Percentiles rank a stretch among this genome's conserved stretches.
phyloP scores from a whole-genome alignment of 441 rosid genomes.

The Metrosideros polymorpha region DNA sequence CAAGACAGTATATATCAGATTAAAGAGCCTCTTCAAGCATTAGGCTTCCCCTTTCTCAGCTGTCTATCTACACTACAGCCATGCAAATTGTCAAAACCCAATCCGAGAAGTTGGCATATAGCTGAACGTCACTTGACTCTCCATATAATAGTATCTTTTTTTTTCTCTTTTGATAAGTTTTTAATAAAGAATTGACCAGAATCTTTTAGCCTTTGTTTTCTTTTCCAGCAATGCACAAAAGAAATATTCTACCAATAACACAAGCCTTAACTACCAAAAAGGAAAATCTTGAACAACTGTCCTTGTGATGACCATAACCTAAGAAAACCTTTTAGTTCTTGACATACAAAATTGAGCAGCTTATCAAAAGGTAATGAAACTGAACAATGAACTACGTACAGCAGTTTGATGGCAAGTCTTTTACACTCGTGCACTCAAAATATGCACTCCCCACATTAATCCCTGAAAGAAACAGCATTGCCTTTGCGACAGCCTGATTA shows the following conservation, averaged over 20 bases:
- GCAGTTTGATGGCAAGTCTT: slow-evolving; percentile 55
- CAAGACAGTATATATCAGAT: not conserved
- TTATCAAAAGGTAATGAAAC: not conserved
- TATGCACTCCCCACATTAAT: slow-evolving; percentile 42
- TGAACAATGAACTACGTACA: slow-evolving; percentile 33
- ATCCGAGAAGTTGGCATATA: not conserved
- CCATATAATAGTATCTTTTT: not conserved
- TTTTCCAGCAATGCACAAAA: not conserved
- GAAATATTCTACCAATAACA: not conserved
- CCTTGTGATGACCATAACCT: not conserved
- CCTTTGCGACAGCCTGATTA: slow-evolving; percentile 65
- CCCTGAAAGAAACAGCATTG: slow-evolving; percentile 60
- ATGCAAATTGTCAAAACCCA: not conserved
- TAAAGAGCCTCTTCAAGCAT: not conserved
- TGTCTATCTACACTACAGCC: not conserved
- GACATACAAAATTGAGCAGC: not conserved
- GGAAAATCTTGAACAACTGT: not conserved
- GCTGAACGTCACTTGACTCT: not conserved
- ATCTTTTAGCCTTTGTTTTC: not conserved
- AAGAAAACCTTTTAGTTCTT: not conserved
- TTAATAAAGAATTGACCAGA: not conserved
- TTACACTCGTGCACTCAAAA: slow-evolving; percentile 48
- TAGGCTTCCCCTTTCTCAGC: not conserved
- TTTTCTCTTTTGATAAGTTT: not conserved
- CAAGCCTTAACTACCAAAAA: not conserved